Conservation (phyloP, 2,329 filamentous ascomycete species). For the Leptographium galeiforme region DNA sequence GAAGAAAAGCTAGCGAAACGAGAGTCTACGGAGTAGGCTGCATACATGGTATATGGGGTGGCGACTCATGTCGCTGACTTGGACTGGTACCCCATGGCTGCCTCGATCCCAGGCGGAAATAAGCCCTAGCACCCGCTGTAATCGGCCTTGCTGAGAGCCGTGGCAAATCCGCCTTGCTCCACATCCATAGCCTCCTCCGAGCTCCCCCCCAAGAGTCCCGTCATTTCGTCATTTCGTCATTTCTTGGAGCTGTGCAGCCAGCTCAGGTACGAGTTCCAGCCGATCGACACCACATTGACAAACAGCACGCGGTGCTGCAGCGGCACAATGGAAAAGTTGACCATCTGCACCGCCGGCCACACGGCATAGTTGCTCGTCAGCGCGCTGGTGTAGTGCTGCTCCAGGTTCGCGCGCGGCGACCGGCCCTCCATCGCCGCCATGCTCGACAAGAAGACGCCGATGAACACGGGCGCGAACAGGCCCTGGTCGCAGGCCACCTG, state of each 20-base stretch:
- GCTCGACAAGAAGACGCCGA: constrained; percentile 66
- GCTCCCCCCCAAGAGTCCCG: no score
- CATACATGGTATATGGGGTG: no score
- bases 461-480: constrained; percentile 72
- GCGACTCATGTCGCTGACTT: no score
- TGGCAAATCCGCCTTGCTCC: no score
- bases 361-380: constrained; percentile 76
- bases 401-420: constrained; percentile 49
- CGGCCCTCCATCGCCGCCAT: constrained; percentile 74
- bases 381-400: constrained; percentile 55
- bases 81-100: no score
- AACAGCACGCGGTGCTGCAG: constrained; percentile 72
- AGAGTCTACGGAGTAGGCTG: no score
- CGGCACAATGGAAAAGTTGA: constrained; percentile 81
- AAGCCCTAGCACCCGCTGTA: no score
- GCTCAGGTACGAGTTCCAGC: constrained; percentile 54
- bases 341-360: constrained; percentile 74
- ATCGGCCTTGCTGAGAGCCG: no score
- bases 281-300: constrained; percentile 66
- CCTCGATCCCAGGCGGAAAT: no score
- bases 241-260: constrained; percentile 40
- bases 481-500: constrained; percentile 72
- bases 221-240: no score
- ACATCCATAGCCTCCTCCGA: no score
- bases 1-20: no score